Conservation (phyloP, 345 rosid genomes). For the Carallia pectinifolia region DNA sequence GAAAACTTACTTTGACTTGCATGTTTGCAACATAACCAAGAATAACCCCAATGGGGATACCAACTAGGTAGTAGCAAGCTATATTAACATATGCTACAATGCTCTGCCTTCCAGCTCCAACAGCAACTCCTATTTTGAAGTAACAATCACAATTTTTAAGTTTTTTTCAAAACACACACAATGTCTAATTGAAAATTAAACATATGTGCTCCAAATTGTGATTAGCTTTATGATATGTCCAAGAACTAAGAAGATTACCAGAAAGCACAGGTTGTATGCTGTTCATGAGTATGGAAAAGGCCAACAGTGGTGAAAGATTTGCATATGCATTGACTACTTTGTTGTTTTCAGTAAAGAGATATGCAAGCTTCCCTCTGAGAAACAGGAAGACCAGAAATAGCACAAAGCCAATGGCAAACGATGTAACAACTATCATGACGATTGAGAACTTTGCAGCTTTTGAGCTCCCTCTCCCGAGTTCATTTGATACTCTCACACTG, state of each 20-base stretch:
- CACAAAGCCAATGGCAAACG: constrained; percentile 51
- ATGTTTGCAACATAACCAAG: constrained; percentile 53
- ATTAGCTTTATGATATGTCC: neutral
- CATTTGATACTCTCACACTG: constrained; percentile 85
- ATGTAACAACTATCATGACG: constrained; percentile 34
- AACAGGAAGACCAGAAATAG: constrained; percentile 45
- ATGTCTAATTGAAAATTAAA: neutral
- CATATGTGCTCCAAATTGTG: neutral
- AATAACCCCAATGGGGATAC: constrained; percentile 59
- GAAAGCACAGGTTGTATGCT: constrained; percentile 86
- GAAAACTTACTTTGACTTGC: constrained; percentile 56
- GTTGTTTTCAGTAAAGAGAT: constrained; percentile 52
- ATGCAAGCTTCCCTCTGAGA: constrained; percentile 55
- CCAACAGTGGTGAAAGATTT: constrained; percentile 64
- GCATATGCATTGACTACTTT: constrained; percentile 64
- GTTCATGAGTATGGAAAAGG: constrained; percentile 70
- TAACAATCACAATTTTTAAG: neutral
- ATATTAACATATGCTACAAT: constrained; percentile 68
- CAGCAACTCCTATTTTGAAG: constrained; percentile 56
- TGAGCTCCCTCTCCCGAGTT: constrained; percentile 71
- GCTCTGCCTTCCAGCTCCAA: constrained; percentile 86
- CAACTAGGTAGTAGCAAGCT: constrained; percentile 65
- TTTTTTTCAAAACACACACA: too few relatives aligned
- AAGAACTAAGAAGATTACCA: constrained; percentile 34
- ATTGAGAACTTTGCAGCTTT: constrained; percentile 58